Evolutionary conservation across 2,329 filamentous ascomycete species (phyloP).

Genomic region (Aureobasidium lini): DNA sequence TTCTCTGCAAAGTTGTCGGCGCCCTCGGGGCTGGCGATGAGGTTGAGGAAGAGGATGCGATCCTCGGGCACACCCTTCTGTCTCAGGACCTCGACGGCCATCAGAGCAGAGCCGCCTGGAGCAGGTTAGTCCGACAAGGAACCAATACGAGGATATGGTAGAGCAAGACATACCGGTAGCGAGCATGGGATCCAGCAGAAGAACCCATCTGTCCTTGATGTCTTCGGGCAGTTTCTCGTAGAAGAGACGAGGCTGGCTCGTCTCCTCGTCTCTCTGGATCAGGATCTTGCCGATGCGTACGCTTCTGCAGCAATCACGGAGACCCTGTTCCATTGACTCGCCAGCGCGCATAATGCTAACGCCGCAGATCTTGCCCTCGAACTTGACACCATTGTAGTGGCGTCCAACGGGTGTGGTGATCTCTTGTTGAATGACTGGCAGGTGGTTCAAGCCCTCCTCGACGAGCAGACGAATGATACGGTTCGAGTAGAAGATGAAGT

Average conservation of each 20-base stretch:
- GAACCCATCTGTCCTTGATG: slow-evolving; percentile 85
- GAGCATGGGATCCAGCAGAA: slow-evolving; percentile 97
- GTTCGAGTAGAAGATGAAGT: slow-evolving; percentile 99
- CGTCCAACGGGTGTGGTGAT: slow-evolving; percentile 88
- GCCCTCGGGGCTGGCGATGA: slow-evolving; percentile 94
- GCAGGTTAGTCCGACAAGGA: background rate
- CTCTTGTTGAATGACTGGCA: slow-evolving; percentile 80
- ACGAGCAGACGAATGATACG: slow-evolving; percentile 93
- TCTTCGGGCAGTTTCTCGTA: slow-evolving; percentile 97
- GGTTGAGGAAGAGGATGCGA: slow-evolving; percentile 88
- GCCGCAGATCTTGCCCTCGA: slow-evolving; percentile 96
- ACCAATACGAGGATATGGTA: slow-evolving; percentile 20
- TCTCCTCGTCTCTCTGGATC: slow-evolving; percentile 96
- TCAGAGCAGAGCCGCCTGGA: slow-evolving; percentile 83
- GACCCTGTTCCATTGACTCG: slow-evolving; percentile 95
- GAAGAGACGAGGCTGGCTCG: slow-evolving; percentile 82
- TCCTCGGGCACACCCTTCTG: slow-evolving; percentile 88
- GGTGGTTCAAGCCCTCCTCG: slow-evolving; percentile 93
- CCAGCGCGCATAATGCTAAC: slow-evolving; percentile 98
- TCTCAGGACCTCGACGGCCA: slow-evolving; percentile 92
- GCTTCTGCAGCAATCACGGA: slow-evolving; percentile 94
- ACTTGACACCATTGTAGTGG: slow-evolving; percentile 83
- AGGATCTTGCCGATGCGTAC: slow-evolving; percentile 97
- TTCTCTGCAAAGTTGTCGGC: slow-evolving; percentile 81
- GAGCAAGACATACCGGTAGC: slow-evolving; percentile 61